Percentiles rank a stretch among this genome's conserved stretches.
Evolutionary conservation across 2,329 filamentous ascomycete genomes (phyloP).

Genomic region (Aaosphaeria arxii): DNA sequence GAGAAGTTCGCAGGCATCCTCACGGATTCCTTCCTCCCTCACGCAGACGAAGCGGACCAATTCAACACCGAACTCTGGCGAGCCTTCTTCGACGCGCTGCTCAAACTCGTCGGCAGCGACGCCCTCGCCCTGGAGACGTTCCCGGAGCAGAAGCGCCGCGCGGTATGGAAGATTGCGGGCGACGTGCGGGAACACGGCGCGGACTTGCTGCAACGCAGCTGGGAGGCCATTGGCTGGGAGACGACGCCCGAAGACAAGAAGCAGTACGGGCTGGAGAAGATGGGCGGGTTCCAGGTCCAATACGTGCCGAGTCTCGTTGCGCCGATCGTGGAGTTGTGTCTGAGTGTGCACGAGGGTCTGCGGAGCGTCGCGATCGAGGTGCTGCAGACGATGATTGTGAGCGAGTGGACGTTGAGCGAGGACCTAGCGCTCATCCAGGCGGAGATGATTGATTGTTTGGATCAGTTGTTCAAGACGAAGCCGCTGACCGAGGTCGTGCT

Average conservation of each 20-base stretch:
- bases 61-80: conserved; percentile 97
- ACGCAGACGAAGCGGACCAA: conserved; percentile 84
- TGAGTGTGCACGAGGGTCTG: conserved; percentile 91
- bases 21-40: conserved; percentile 78
- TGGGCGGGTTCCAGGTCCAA: conserved; percentile 97
- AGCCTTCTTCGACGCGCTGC: conserved; percentile 81
- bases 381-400: conserved; percentile 95
- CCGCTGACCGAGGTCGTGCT: conserved; percentile 82
- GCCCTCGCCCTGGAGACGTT: conserved; percentile 91
- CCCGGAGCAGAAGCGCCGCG: conserved; percentile 90
- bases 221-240: conserved; percentile 98
- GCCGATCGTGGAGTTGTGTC: conserved; percentile 87
- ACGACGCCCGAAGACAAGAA: conserved; percentile 74
- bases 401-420: conserved; percentile 94
- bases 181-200: conserved; percentile 92
- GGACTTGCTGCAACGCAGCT: conserved; percentile 76
- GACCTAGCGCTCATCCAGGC: conserved; percentile 89
- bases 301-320: conserved; percentile 91
- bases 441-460: conserved; percentile 93
- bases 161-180: conserved; percentile 98
- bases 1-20: conserved; percentile 79
- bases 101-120: conserved; percentile 86
- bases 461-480: conserved; percentile 85
- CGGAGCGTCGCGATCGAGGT: conserved; percentile 89
- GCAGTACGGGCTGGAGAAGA: conserved; percentile 74